Conservation (phyloP, 257 asterid genomes). For the Fraxinus pennsylvanica region DNA sequence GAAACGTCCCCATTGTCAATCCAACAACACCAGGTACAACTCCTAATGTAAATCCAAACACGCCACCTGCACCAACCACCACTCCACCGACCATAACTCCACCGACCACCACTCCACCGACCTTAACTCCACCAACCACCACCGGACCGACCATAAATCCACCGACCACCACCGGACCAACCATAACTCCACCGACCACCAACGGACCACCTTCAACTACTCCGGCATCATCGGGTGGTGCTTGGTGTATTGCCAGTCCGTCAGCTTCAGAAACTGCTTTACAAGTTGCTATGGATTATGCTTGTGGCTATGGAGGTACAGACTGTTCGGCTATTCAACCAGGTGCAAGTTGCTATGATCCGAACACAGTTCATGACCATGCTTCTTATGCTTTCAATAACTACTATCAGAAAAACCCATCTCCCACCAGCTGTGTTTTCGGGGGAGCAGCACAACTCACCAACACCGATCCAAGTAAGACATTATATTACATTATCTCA, state of each 20-base stretch:
- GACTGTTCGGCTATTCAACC: conserved; percentile 81
- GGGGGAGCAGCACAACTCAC: conserved; percentile 88
- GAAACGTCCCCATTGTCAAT: conserved; percentile 65
- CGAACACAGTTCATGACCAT: conserved; percentile 70
- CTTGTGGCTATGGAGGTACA: conserved; percentile 95
- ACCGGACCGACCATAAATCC: conserved; percentile 9
- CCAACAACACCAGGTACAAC: conserved; percentile 63
- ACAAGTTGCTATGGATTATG: conserved; percentile 96
- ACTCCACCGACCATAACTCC: conserved; percentile 5
- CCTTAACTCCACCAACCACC: neutral
- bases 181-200: conserved; percentile 13
- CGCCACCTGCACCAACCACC: conserved; percentile 40
- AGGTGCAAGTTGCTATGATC: conserved; percentile 71
- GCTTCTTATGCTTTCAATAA: conserved; percentile 89
- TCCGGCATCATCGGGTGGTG: conserved; percentile 54
- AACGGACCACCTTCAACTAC: conserved; percentile 33
- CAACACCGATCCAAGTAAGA: conserved; percentile 85
- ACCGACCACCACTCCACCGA: neutral
- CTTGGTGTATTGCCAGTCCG: conserved; percentile 85
- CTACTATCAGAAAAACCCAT: conserved; percentile 90
- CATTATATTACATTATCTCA: neutral
- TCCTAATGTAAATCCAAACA: conserved; percentile 40
- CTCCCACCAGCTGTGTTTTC: conserved; percentile 80
- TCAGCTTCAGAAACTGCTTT: conserved; percentile 70
- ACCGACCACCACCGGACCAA: neutral